A percentile compares a stretch with the other conserved stretches of the same genome.
phyloP scores from a whole-genome alignment of 768 basidiomycete genomes.

The Tulasnella sp. region DNA sequence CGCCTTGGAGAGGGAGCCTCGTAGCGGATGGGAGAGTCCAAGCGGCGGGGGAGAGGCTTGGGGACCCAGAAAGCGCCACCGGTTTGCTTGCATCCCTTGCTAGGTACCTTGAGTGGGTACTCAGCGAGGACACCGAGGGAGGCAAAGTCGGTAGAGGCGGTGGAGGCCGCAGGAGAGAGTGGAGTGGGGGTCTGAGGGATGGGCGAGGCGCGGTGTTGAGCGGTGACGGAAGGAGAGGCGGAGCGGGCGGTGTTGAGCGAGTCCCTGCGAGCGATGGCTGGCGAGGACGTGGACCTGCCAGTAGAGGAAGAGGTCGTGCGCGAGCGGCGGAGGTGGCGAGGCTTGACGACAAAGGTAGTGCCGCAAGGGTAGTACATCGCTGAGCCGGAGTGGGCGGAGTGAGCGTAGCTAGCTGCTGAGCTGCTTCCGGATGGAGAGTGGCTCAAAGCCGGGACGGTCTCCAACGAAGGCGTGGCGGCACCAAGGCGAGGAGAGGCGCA shows the following conservation, averaged over 20 bases:
- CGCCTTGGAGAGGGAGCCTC: conserved; percentile 5
- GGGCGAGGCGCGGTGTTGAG: conserved; percentile 35
- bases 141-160: conserved; percentile 42
- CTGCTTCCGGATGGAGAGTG: conserved; percentile 13
- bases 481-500: conserved; percentile 39
- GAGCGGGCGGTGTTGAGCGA: conserved; percentile 35
- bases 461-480: background rate
- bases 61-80: conserved; percentile 82
- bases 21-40: conserved; percentile 18
- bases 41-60: conserved; percentile 39
- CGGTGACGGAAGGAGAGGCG: conserved; percentile 38
- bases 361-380: background rate
- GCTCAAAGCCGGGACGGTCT: conserved; percentile 1
- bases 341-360: conserved; percentile 7
- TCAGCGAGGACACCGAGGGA: conserved; percentile 65
- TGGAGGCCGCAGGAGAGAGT: conserved; percentile 36
- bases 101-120: conserved; percentile 66
- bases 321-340: conserved; percentile 16
- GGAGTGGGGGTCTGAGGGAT: conserved; percentile 39
- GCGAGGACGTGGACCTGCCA: conserved; percentile 38
- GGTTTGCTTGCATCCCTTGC: conserved; percentile 68
- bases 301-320: background rate
- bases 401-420: background rate
- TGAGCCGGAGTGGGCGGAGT: background rate
- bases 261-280: conserved; percentile 36